Conservation (phyloP, 2,329 filamentous ascomycete species). For the Xylariaceae sp. region DNA sequence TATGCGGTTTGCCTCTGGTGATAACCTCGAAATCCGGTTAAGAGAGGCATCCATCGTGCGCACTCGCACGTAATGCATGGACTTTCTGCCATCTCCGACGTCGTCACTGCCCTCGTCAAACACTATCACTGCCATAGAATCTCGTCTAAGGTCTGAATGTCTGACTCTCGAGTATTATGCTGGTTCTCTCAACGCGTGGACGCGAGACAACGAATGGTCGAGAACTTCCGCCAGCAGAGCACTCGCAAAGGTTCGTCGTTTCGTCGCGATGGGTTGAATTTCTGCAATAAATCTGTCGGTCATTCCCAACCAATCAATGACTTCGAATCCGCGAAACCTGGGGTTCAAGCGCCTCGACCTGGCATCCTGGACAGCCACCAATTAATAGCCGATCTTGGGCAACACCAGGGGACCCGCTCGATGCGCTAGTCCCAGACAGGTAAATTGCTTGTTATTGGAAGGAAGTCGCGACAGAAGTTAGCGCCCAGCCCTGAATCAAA, state of each 20-base stretch:
- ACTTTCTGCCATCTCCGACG: neutral
- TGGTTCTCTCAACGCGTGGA: neutral
- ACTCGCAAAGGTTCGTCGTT: neutral
- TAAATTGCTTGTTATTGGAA: neutral
- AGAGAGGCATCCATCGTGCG: neutral
- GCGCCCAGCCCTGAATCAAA: neutral
- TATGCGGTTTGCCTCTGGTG: neutral
- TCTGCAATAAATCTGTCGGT: slow-evolving; percentile 11
- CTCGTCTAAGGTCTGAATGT: neutral
- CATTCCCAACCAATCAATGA: slow-evolving; percentile 27
- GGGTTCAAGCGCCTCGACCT: slow-evolving; percentile 25
- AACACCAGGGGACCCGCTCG: neutral
- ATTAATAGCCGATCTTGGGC: slow-evolving; percentile 1
- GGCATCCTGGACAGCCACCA: slow-evolving; percentile 17
- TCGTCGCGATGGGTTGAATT: neutral
- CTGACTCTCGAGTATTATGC: neutral
- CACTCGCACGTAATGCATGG: neutral
- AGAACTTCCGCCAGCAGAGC: neutral
- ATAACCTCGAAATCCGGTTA: neutral
- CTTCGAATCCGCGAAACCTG: slow-evolving; percentile 21
- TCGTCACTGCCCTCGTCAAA: too few species aligned
- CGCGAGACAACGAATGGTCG: neutral
- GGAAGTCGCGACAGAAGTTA: neutral
- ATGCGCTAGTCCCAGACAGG: neutral
- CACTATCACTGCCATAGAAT: neutral